Conservation (phyloP, 371 early-diverging fungal genomes). For the Mortierella sp. region DNA sequence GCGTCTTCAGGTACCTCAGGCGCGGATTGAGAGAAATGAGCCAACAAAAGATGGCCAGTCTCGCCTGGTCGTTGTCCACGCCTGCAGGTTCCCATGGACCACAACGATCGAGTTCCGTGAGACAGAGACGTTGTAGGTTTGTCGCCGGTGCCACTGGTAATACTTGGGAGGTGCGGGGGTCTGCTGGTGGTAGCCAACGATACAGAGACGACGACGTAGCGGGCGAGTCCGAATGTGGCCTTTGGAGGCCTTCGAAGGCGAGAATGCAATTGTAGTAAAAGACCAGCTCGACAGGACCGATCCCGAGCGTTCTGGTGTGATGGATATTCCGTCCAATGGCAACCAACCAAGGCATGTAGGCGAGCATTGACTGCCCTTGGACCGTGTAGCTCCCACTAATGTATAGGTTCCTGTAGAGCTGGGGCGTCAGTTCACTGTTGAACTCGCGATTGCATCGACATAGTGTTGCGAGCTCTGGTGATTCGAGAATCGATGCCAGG, state of each 20-base stretch:
- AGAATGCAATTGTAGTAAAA: not conserved
- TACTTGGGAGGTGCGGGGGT: not conserved
- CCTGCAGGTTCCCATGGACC: not conserved
- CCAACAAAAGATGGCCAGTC: not conserved
- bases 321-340: not conserved
- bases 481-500: not conserved
- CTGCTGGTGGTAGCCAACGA: not conserved
- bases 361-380: not conserved
- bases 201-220: not conserved
- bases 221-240: not conserved
- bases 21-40: not conserved
- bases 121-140: not conserved
- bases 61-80: not conserved
- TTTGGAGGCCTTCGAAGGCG: not conserved
- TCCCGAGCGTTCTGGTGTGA: not conserved
- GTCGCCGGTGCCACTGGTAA: not conserved
- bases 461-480: not conserved
- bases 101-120: not conserved
- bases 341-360: not conserved
- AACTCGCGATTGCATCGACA: not conserved
- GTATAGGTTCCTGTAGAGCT: not conserved
- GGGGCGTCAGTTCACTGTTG: not conserved
- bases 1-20: not conserved
- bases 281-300: not conserved
- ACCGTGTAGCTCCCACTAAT: not conserved